Conservation (phyloP, 352 stramenopile species). For the Globisporangium cederbergense region DNA sequence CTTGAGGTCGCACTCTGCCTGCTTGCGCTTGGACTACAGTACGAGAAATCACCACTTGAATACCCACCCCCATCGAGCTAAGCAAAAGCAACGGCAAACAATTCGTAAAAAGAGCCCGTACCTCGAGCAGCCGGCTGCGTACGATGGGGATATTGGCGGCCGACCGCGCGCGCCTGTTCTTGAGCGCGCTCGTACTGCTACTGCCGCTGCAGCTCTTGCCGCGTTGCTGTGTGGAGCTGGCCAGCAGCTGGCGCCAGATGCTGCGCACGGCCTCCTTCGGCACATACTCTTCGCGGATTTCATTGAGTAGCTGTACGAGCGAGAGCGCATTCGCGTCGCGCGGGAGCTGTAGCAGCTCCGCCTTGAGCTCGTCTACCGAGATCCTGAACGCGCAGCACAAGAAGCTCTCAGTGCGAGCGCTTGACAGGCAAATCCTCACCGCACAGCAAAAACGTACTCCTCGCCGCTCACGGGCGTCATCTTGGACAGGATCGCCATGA, state of each 20-base stretch:
- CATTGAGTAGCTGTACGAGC: slow-evolving; percentile 45
- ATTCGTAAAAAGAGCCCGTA: not conserved
- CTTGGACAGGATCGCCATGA: slow-evolving; percentile 36
- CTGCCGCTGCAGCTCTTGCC: not conserved
- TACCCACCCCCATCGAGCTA: not conserved
- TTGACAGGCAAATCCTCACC: not conserved
- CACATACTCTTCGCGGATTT: slow-evolving; percentile 46
- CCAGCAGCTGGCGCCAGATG: slow-evolving; percentile 46
- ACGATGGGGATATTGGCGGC: slow-evolving; percentile 46
- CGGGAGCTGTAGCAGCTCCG: slow-evolving; percentile 30
- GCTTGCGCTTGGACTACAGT: slow-evolving; percentile 59
- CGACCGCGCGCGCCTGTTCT: slow-evolving; percentile 33
- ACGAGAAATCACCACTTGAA: not conserved
- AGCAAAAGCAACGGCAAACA: no score
- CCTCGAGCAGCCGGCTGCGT: slow-evolving; percentile 48
- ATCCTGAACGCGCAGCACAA: slow-evolving; percentile 21
- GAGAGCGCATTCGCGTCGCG: slow-evolving; percentile 27
- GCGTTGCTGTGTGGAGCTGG: not conserved
- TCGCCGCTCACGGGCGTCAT: slow-evolving; percentile 34
- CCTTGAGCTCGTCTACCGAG: slow-evolving; percentile 30
- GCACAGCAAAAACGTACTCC: slow-evolving; percentile 30
- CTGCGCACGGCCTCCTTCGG: slow-evolving; percentile 46
- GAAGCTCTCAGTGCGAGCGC: not conserved
- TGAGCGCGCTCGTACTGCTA: slow-evolving; percentile 7
- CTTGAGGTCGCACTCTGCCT: slow-evolving; percentile 70